Percentiles rank a stretch among this genome's conserved stretches.
Conservation (phyloP, 2,329 filamentous ascomycete species). For the Talaromyces sp. region DNA sequence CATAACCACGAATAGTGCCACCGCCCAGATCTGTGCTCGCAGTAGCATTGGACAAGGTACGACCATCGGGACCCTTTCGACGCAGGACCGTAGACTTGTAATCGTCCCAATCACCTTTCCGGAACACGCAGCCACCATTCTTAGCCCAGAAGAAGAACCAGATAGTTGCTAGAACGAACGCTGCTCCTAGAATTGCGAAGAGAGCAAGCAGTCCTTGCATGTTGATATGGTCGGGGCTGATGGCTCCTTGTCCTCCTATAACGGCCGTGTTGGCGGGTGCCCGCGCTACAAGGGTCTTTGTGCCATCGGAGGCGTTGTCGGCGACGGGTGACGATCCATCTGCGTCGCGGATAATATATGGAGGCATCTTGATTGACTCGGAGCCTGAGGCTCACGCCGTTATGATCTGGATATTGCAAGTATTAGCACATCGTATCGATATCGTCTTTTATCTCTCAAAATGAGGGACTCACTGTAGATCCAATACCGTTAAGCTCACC, state of each 20-base stretch:
- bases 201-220: constrained; percentile 69
- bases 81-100: constrained; percentile 94
- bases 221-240: constrained; percentile 41
- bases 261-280: constrained; percentile 19
- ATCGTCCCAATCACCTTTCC: constrained; percentile 87
- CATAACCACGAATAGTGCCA: constrained; percentile 68
- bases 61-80: constrained; percentile 83
- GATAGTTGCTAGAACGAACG: constrained; percentile 68
- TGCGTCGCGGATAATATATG: neutral
- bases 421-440: neutral
- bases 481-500: neutral
- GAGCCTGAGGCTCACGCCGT: constrained; percentile 4
- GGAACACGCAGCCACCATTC: constrained; percentile 89
- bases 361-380: constrained; percentile 4
- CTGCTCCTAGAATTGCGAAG: constrained; percentile 76
- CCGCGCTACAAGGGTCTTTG: constrained; percentile 2
- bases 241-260: constrained; percentile 26
- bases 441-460: neutral
- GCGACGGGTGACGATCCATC: neutral
- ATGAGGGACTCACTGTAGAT: neutral
- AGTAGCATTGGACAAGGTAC: constrained; percentile 75
- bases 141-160: constrained; percentile 99
- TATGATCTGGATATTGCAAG: constrained; percentile 15
- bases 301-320: constrained; percentile 8
- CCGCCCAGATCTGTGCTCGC: constrained; percentile 79